Evolutionary conservation across 176 grass and related monocot species (phyloP), one percentile per base, ranked within the genome.

Genomic region (Rhynchospora tenuis): DNA sequence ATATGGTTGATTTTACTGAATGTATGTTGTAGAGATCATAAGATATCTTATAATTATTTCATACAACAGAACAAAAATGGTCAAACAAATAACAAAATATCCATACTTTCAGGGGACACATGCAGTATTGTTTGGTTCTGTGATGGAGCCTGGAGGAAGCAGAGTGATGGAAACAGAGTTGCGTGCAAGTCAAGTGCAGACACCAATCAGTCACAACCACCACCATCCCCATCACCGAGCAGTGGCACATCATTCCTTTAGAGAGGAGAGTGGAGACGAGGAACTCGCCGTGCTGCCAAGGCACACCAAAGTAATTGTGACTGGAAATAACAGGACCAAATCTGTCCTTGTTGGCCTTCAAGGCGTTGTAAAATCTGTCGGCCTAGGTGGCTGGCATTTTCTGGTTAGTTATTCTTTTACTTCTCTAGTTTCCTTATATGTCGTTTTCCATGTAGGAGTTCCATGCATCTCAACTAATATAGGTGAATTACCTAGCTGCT

Each of bases 261-360:
- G 65, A 59, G 85, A 87, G 20, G 85, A 87, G 47, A 87, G 79
- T 51, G 85, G 85, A 29, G 85, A 87, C 17, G 85, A 87, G 38
- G 85, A 83, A 15, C 85, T 87, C 29, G 74, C 79, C 0, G 78
- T 81, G 64, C 42, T 87, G 31, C 85, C 85, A 10, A 73, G 85
- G 63, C 85, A 87, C 78, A 87, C 85, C n/a, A 87, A 87, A 73
- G 85, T 87, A 24, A 82, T 87, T 72, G 78, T 87, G 2, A 83
- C 85, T 64, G 85, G 85, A 23, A 87, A 87, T 73, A 87, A 87
- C 43, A 81, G 85, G 59, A 87, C 85, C 24, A 87, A 87, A 64
- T 87, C 85, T 72, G 85, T 87, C 27, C 80, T 87, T 63, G 85
- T 87, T 63, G 85, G 85, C 22, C 85, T 87, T 24, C 85, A 87